Base-by-base conservation (phyloP, 225 moss, liverwort and hornwort species). In the Lunularia cruciata region DNA sequence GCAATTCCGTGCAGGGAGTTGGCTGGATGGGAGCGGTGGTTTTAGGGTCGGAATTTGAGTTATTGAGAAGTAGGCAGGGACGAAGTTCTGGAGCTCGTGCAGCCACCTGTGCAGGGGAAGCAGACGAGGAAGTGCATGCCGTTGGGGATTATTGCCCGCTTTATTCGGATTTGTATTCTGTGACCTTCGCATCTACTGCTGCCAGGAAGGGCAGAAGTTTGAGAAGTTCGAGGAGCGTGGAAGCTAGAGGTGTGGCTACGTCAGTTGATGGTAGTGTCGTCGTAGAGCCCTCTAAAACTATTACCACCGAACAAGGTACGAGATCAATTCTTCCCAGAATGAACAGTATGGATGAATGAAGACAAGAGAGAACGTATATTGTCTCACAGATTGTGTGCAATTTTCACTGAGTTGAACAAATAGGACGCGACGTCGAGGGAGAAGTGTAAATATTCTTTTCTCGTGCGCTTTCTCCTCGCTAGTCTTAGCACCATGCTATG, bases 261-360 rank as follows among this genome's bases (percentile, higher is more conserved):
- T 56, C 77, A 31, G 77, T 67, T 12, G 74, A 77, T 5, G 77
- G 77, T 30, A 38, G 53, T 15, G 37, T 67, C 51, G 23, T 34
- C 25, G 67, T 67, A 19, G 66, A 67, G 11, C 37, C 74, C 23
- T 23, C 67, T 25, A 57, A 47, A 33, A 32, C 65, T 43, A 27
- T 39, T 18, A 52, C 63, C 30, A 43, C 75, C 11, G 62, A 68
- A 55, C 59, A 75, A 78, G 82, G 82, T 82, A 42, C 4, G 18
- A 19, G n/a, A 1, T 61, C 0, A 42, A 16, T 6, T 43, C 7
- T 27, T 4, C 25, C 1, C n/a, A n/a, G n/a, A n/a, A n/a, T n/a
- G n/a, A n/a, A n/a, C n/a, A n/a, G n/a, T n/a, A n/a, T n/a, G n/a
- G n/a, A n/a, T n/a, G n/a, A n/a, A n/a, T n/a, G n/a, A n/a, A n/a